These are phyloP conservation scores for Pythium myriotylum DNA, from an alignment of 352 stramenopile species.

Conservation along the genomic window DNA sequence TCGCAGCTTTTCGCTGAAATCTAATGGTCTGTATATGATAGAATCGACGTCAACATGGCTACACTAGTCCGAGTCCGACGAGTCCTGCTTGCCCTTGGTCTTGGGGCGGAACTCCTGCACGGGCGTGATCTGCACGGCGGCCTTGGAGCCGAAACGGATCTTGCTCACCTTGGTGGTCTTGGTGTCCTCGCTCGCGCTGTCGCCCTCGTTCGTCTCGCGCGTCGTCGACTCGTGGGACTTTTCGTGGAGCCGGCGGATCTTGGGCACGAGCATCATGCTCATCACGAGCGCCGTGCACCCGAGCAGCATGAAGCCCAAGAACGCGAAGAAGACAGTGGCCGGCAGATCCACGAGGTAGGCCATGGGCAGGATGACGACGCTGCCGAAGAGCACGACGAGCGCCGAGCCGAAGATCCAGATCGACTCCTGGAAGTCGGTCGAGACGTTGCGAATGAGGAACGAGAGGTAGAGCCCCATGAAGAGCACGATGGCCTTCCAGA, in stretches of 20 bases:
- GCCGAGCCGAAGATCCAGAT: slow-evolving; percentile 38
- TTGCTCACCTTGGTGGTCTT: slow-evolving; percentile 13
- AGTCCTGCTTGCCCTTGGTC: background rate
- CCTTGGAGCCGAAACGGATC: slow-evolving; percentile 23
- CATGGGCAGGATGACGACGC: slow-evolving; percentile 33
- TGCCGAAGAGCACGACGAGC: slow-evolving; percentile 28
- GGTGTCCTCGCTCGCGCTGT: slow-evolving; percentile 2
- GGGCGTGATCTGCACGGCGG: slow-evolving; percentile 18
- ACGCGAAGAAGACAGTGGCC: slow-evolving; percentile 24
- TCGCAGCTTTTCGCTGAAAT: background rate
- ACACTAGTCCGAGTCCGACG: no score
- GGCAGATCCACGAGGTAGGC: slow-evolving; percentile 35
- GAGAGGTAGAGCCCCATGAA: slow-evolving; percentile 26
- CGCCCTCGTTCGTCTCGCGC: background rate
- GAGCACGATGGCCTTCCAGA: slow-evolving; percentile 39
- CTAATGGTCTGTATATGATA: background rate
- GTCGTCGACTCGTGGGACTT: background rate
- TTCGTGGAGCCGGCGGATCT: slow-evolving; percentile 25
- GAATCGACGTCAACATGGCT: background rate
- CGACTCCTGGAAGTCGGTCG: slow-evolving; percentile 46
- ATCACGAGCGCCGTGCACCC: slow-evolving; percentile 22
- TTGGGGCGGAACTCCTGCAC: slow-evolving; percentile 22
- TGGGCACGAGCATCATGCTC: slow-evolving; percentile 29
- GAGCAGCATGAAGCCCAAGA: slow-evolving; percentile 23
- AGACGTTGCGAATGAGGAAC: slow-evolving; percentile 33